Evolutionary conservation across 169 alveolate genomes (phyloP), one percentile per base, ranked within the genome.

Genomic region (Plasmodium inui): DNA sequence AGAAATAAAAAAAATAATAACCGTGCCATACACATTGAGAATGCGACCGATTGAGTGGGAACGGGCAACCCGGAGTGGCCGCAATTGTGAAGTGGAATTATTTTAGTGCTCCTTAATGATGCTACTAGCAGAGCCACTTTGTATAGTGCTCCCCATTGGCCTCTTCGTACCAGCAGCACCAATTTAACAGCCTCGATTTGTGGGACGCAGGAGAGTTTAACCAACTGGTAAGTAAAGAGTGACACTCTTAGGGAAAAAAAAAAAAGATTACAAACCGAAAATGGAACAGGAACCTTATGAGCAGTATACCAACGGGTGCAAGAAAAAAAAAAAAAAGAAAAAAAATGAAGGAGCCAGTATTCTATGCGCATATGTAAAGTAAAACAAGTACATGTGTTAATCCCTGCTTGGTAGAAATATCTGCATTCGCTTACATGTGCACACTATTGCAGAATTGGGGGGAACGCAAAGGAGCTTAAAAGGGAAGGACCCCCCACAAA

Each of bases 191-290:
- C 76, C 76, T 67, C 37, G 37, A 67, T 67, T 67, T 67, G 30
- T 67, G 76, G 32, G 10, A 67, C 19, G 37, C 41, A 0, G 37
- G n/a, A 22, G 37, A 39, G 37, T n/a, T 67, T 8, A 74, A 74
- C 26, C 26, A 74, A 32, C 17, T 34, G 28, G 10, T 32, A 28
- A 19, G 22, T 74, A 32, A 74, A 32, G 22, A 74, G 55, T 74
- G 44, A n/a, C 55, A 30, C 83, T 34, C 19, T 39, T n/a, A 74
- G 19, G 83, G 46, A 19, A 74, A 74, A 73, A 73, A 73, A 73
- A 73, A 73, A 73, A 74, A 74, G 8, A 74, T 32, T 12, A 39
- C 10, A 74, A 74, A 74, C 37, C 37, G 17, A 39, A 39, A 34
- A 74, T 34, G 55, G 44, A 74, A 22, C 17, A 74, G 61, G 80